Evolutionary conservation across 805 yeast genomes (phyloP).

Genomic region (Metschnikowia reukaufii): DNA sequence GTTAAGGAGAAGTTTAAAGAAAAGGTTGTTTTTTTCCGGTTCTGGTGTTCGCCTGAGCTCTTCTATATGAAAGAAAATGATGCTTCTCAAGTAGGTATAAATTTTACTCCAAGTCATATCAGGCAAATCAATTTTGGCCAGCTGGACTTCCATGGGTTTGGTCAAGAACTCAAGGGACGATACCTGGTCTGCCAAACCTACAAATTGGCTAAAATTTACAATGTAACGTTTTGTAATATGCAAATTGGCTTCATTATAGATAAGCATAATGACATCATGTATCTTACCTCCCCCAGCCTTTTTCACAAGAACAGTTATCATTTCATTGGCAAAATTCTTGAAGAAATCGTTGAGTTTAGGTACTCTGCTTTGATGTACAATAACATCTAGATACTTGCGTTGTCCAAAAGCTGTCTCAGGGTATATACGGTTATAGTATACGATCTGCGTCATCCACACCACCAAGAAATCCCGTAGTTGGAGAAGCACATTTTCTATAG

Average conservation of each 20-base stretch:
- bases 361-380: constrained; percentile 44
- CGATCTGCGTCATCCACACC: constrained; percentile 53
- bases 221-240: constrained; percentile 41
- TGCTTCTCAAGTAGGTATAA: constrained; percentile 30
- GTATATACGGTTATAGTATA: constrained; percentile 55
- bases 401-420: constrained; percentile 49
- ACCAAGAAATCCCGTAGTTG: constrained; percentile 49
- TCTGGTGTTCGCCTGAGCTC: constrained; percentile 26
- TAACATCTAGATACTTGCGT: constrained; percentile 43
- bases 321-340: constrained; percentile 33
- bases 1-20: constrained; percentile 30
- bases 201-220: constrained; percentile 32
- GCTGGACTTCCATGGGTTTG: constrained; percentile 22
- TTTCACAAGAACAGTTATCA: constrained; percentile 21
- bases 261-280: constrained; percentile 34
- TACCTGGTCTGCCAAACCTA: constrained; percentile 22
- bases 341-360: constrained; percentile 49
- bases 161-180: constrained; percentile 17
- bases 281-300: constrained; percentile 29
- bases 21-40: constrained; percentile 11
- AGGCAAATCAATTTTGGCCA: constrained; percentile 24
- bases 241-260: constrained; percentile 32
- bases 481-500: constrained; percentile 30
- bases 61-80: constrained; percentile 32
- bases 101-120: constrained; percentile 35